Evolutionary conservation across 306 rosid species (phyloP).

Genomic region (Cicer cuneatum): DNA sequence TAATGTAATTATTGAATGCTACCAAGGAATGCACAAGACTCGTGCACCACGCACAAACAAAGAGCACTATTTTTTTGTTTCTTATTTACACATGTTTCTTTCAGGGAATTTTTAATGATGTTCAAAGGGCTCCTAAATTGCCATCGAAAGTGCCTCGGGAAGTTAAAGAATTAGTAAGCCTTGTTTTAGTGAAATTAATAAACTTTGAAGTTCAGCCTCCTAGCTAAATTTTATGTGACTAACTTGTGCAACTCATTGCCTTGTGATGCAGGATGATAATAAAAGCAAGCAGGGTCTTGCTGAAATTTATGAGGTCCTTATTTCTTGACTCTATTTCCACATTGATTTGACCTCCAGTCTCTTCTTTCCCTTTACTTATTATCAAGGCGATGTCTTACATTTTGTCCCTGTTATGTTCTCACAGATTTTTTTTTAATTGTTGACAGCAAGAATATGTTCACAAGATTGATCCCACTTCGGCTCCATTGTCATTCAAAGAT

Average conservation of each 20-base stretch:
- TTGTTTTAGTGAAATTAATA: constrained; percentile 34
- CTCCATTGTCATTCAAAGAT: constrained; percentile 73
- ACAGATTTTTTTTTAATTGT: constrained; percentile 26
- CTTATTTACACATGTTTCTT: constrained; percentile 38
- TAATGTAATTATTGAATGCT: constrained; percentile 21
- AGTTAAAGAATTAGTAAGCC: constrained; percentile 74
- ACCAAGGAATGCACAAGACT: background rate
- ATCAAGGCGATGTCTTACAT: constrained; percentile 12
- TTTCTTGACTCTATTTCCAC: constrained; percentile 41
- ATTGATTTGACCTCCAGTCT: constrained; percentile 23
- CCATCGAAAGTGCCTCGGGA: constrained; percentile 75
- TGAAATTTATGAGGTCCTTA: constrained; percentile 85
- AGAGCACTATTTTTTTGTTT: constrained; percentile 25
- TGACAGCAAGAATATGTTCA: constrained; percentile 87
- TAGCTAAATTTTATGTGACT: constrained; percentile 29
- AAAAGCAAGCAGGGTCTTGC: constrained; percentile 93
- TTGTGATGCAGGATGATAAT: constrained; percentile 74
- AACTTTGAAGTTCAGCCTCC: constrained; percentile 35
- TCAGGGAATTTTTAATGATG: constrained; percentile 77
- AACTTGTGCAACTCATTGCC: constrained; percentile 36
- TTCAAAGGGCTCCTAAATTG: constrained; percentile 66
- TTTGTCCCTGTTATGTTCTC: constrained; percentile 27
- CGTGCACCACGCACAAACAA: background rate
- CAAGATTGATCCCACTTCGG: constrained; percentile 61
- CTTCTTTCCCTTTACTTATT: background rate